Conservation (phyloP, 208 protist genomes). For the Acanthamoeba castellanii region DNA sequence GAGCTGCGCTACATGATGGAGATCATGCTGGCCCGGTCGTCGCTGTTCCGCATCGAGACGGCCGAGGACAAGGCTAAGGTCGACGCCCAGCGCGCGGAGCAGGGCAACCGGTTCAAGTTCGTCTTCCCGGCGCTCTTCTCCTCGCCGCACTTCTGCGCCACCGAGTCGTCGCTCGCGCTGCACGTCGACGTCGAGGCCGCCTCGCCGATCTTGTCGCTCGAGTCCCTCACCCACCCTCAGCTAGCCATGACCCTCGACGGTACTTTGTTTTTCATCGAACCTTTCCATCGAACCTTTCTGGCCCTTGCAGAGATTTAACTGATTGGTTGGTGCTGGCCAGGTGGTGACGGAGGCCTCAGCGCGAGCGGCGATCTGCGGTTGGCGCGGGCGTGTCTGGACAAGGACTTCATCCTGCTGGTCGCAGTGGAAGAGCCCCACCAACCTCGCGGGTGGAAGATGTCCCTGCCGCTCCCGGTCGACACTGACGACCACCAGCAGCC, state of each 20-base stretch:
- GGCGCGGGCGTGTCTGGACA: not conserved
- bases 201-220: not conserved
- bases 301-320: not conserved
- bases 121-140: not conserved
- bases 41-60: not conserved
- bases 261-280: not conserved
- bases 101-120: slow-evolving; percentile 17
- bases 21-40: not conserved
- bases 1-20: slow-evolving; percentile 9
- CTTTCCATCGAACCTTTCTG: not conserved
- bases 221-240: not conserved
- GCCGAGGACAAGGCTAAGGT: not conserved
- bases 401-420: not conserved
- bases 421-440: not conserved
- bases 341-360: not conserved
- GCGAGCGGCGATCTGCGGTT: not conserved
- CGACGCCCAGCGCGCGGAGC: not conserved
- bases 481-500: not conserved
- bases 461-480: not conserved
- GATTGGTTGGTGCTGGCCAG: not conserved
- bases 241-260: not conserved
- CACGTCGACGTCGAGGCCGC: not conserved
- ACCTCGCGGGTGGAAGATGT: not conserved
- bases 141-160: not conserved
- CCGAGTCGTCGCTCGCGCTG: not conserved